These are phyloP conservation scores for Suillus subluteus DNA, from an alignment of 768 basidiomycete species.

Conservation along the genomic window DNA sequence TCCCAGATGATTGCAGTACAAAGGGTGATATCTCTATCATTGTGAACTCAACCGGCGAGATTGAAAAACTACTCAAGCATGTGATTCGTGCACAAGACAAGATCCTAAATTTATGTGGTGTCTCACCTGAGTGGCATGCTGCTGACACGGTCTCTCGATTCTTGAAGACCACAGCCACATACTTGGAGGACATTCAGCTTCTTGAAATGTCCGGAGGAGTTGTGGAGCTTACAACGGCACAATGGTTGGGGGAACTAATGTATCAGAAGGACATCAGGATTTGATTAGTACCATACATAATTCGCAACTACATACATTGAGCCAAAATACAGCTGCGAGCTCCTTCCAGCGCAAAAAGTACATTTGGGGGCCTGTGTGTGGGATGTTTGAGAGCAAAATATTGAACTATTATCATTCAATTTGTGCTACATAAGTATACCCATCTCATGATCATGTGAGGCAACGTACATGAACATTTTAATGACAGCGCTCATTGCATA, in stretches of 20 bases:
- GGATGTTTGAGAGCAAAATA: not conserved
- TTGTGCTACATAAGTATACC: slow-evolving; percentile 3
- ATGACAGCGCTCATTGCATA: slow-evolving; percentile 2
- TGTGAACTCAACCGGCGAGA: not conserved
- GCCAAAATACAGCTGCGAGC: not conserved
- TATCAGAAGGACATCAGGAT: not conserved
- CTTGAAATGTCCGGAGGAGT: not conserved
- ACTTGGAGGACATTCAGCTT: not conserved
- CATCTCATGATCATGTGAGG: not conserved
- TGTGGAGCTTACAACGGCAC: not conserved
- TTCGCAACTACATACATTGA: not conserved
- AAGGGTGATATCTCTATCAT: not conserved
- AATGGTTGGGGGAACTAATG: not conserved
- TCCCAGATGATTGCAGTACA: not conserved
- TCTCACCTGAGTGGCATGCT: not conserved
- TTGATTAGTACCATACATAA: slow-evolving; percentile 1
- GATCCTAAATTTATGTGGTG: not conserved
- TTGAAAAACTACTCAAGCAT: not conserved
- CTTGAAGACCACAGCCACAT: not conserved
- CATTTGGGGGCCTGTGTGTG: not conserved
- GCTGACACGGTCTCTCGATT: not conserved
- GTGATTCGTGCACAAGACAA: not conserved
- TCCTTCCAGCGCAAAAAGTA: not conserved
- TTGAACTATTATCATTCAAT: slow-evolving; percentile 2
- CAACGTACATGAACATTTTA: not conserved